phyloP scores from a whole-genome alignment of 202 grass and related monocot genomes.

The Zoysia matrella region DNA sequence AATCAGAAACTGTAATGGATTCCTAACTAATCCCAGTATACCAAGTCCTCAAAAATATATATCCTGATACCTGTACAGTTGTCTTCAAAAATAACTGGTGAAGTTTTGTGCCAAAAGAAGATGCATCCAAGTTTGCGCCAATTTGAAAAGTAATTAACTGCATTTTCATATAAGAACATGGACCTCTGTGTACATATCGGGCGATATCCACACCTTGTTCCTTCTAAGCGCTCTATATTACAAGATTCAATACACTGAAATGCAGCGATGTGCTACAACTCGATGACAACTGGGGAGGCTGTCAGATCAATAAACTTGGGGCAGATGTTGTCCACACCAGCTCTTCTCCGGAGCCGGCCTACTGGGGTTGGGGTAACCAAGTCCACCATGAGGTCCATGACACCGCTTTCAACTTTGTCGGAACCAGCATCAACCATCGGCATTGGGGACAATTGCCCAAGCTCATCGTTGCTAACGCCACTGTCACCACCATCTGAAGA shows the following conservation, averaged over 20 bases:
- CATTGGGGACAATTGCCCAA: neutral
- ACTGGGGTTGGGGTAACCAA: constrained; percentile 61
- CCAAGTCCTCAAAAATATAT: no score
- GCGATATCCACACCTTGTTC: no score
- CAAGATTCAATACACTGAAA: constrained; percentile 3
- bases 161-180: no score
- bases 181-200: no score
- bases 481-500: neutral
- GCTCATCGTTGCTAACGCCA: neutral
- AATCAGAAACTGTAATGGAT: no score
- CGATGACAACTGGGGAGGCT: constrained; percentile 60
- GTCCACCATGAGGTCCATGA: constrained; percentile 42
- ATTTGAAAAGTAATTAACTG: no score
- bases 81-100: no score
- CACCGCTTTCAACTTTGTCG: neutral
- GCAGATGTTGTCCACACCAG: neutral
- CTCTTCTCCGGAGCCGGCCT: constrained; percentile 27
- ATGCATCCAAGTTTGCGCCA: no score
- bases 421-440: neutral
- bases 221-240: neutral
- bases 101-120: no score
- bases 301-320: constrained; percentile 65
- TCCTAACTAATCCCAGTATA: no score
- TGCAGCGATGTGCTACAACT: constrained; percentile 45
- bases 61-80: no score